Evolutionary conservation across 306 rosid species (phyloP).

Genomic region (Quercus variabilis): DNA sequence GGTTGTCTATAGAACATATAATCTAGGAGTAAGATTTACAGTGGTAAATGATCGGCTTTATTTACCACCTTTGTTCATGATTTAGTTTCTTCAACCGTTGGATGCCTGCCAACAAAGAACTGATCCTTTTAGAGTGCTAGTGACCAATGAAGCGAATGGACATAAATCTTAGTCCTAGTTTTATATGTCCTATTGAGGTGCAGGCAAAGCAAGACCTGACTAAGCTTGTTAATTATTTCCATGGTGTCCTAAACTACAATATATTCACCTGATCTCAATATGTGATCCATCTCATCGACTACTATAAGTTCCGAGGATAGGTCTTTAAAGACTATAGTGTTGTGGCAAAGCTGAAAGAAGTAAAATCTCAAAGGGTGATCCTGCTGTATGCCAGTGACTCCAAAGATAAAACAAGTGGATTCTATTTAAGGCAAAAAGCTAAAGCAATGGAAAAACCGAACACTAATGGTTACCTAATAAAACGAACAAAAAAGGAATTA

Average conservation of each 20-base stretch:
- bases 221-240: slow-evolving; percentile 57
- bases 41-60: background rate
- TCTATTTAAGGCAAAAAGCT: background rate
- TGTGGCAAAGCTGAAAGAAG: slow-evolving; percentile 67
- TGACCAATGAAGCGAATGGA: slow-evolving; percentile 58
- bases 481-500: background rate
- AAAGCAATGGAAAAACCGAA: background rate
- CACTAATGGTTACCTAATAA: background rate
- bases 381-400: background rate
- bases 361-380: background rate
- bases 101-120: slow-evolving; percentile 83
- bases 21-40: background rate
- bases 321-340: slow-evolving; percentile 71
- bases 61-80: background rate
- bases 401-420: background rate
- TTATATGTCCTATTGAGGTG: too few species aligned
- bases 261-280: slow-evolving; percentile 84
- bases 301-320: slow-evolving; percentile 82
- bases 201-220: slow-evolving; percentile 37
- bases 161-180: too few species aligned
- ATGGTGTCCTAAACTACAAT: slow-evolving; percentile 59
- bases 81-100: slow-evolving; percentile 4
- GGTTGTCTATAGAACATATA: slow-evolving; percentile 9
- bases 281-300: slow-evolving; percentile 74
- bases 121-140: slow-evolving; percentile 43